Percentiles rank a stretch among this genome's conserved stretches.
Conservation (phyloP, 768 basidiomycete genomes). For the Pleurotus salmoneostramineus region DNA sequence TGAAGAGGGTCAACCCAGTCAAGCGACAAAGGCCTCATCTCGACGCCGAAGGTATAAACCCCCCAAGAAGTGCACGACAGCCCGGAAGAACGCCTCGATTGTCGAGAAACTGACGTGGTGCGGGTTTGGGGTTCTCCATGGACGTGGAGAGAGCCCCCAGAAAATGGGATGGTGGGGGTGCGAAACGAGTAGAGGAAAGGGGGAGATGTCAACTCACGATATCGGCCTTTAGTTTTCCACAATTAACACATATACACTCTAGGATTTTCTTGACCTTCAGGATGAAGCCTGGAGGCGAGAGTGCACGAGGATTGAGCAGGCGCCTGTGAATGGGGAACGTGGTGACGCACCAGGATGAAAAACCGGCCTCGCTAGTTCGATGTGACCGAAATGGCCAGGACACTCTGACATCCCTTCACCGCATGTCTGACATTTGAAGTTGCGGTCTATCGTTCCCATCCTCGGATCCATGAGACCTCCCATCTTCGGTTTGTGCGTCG, state of each 20-base stretch:
- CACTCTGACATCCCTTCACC: conserved; percentile 99
- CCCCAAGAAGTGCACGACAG: conserved; percentile 41
- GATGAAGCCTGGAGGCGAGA: conserved; percentile 69
- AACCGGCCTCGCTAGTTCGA: conserved; percentile 95
- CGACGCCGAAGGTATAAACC: conserved; percentile 34
- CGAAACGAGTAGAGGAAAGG: conserved; percentile 89
- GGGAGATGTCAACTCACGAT: conserved; percentile 80
- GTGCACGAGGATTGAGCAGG: neutral
- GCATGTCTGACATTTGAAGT: conserved; percentile 99
- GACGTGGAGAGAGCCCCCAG: conserved; percentile 95
- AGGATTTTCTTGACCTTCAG: conserved; percentile 99
- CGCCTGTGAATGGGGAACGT: neutral
- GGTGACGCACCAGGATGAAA: conserved; percentile 70
- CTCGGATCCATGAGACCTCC: conserved; percentile 97
- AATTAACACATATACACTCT: conserved; percentile 98
- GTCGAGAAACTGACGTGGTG: conserved; percentile 69
- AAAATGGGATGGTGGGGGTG: conserved; percentile 93
- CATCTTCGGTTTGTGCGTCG: conserved; percentile 82
- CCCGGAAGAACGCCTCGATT: conserved; percentile 81
- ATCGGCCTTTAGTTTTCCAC: conserved; percentile 96
- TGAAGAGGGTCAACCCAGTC: conserved; percentile 56
- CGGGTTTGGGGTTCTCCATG: conserved; percentile 95
- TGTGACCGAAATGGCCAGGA: conserved; percentile 98
- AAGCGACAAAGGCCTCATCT: conserved; percentile 84
- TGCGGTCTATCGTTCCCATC: conserved; percentile 96